These are phyloP conservation scores for Kwoniella shandongensis DNA, from an alignment of 768 basidiomycete species.

Conservation along the genomic window DNA sequence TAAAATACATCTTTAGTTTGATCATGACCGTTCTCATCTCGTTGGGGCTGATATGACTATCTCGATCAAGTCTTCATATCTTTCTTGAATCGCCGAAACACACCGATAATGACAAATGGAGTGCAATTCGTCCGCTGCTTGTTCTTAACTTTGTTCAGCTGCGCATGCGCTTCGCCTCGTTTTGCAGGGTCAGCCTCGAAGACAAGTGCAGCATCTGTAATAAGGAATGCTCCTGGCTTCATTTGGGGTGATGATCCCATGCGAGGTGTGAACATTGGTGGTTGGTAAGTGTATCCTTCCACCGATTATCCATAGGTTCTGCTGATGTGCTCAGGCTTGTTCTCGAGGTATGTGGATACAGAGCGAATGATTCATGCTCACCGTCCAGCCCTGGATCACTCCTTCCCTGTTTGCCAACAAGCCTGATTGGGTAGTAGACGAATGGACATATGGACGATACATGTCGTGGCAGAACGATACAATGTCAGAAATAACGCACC, in stretches of 20 bases:
- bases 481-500: slow-evolving; percentile 30
- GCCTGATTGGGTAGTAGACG: slow-evolving; percentile 52
- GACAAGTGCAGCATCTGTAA: background rate
- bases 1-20: too few species aligned
- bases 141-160: too few species aligned
- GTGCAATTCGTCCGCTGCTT: too few species aligned
- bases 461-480: slow-evolving; percentile 39
- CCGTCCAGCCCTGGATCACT: slow-evolving; percentile 49
- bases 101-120: too few species aligned
- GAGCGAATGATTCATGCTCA: background rate
- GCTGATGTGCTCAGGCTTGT: slow-evolving; percentile 34
- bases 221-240: slow-evolving; percentile 26
- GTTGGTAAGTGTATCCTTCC: slow-evolving; percentile 40
- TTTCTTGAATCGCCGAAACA: too few species aligned
- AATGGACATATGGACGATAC: slow-evolving; percentile 49
- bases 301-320: too few species aligned
- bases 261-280: slow-evolving; percentile 51
- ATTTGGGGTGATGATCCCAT: slow-evolving; percentile 40
- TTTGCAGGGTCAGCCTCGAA: too few species aligned
- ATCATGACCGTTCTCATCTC: too few species aligned
- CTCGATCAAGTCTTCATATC: too few species aligned
- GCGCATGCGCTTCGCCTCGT: too few species aligned
- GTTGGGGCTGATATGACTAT: too few species aligned
- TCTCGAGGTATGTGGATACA: slow-evolving; percentile 29
- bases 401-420: slow-evolving; percentile 47